Evolutionary conservation across 208 protist species (phyloP).

Genomic region (Acanthamoeba royreba): DNA sequence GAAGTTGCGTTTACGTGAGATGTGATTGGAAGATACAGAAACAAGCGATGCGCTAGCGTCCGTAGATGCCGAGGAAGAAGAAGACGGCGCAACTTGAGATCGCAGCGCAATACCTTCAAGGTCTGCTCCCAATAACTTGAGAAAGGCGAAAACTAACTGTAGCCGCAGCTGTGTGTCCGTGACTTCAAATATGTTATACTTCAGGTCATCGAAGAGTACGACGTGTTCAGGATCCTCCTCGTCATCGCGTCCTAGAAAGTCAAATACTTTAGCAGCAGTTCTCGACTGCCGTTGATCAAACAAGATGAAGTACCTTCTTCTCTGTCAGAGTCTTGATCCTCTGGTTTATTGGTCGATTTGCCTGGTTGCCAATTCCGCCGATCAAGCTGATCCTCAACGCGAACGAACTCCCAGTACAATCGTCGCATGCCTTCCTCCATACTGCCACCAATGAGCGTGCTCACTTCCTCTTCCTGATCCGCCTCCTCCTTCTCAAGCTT

Average conservation of each 20-base stretch:
- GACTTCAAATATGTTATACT: background rate
- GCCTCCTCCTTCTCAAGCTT: background rate
- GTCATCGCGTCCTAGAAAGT: too few species aligned
- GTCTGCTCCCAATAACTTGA: background rate
- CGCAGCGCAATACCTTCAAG: background rate
- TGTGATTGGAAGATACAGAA: background rate
- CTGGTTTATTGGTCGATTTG: background rate
- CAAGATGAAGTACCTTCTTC: background rate
- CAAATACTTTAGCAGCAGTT: too few species aligned
- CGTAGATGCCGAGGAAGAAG: background rate
- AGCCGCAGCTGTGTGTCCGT: background rate
- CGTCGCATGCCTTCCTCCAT: background rate
- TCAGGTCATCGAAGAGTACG: conserved; percentile 12
- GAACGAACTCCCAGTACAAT: background rate
- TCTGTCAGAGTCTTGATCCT: background rate
- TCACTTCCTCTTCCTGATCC: background rate
- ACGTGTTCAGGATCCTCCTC: background rate
- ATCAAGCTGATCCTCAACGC: background rate
- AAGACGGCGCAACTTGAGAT: background rate
- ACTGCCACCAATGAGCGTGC: background rate
- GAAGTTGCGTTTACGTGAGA: background rate
- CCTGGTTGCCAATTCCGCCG: background rate
- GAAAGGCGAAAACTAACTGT: background rate
- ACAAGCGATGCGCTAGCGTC: background rate
- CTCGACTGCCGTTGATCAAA: too few species aligned